Conservation (phyloP, 1,284 basidiomycete genomes). For the Cryptococcus maquisensis region DNA sequence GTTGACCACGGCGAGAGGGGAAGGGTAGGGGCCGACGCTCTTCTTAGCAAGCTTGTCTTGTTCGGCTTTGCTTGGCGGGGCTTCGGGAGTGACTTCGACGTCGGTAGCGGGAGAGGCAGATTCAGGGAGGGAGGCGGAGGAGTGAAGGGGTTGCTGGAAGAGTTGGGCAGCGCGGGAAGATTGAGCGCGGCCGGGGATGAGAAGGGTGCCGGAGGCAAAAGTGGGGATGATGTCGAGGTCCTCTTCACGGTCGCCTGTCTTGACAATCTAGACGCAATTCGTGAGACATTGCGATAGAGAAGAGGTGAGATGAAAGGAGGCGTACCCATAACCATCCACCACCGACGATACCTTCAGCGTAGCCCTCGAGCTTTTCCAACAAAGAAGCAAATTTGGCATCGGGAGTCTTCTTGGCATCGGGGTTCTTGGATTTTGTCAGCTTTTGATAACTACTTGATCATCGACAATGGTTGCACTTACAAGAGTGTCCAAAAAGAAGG, state of each 20-base stretch:
- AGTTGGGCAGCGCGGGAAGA: slow-evolving; percentile 24
- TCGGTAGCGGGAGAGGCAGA: neutral
- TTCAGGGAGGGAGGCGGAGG: slow-evolving; percentile 1
- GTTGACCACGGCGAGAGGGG: slow-evolving; percentile 65
- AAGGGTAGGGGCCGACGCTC: slow-evolving; percentile 12
- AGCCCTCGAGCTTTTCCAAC: slow-evolving; percentile 40
- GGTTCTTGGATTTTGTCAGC: slow-evolving; percentile 19
- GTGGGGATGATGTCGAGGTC: slow-evolving; percentile 54
- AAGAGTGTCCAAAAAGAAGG: slow-evolving; percentile 83
- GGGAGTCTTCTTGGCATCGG: slow-evolving; percentile 25
- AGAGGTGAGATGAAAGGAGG: slow-evolving; percentile 38
- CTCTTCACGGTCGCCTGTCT: slow-evolving; percentile 24
- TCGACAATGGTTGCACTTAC: slow-evolving; percentile 54
- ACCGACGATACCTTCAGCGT: slow-evolving; percentile 51
- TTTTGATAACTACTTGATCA: neutral
- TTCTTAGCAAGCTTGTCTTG: slow-evolving; percentile 4
- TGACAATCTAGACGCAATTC: slow-evolving; percentile 28
- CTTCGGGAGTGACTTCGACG: neutral
- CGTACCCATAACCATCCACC: slow-evolving; percentile 72
- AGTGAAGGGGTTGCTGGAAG: slow-evolving; percentile 18
- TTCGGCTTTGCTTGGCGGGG: neutral
- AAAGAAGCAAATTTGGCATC: slow-evolving; percentile 10
- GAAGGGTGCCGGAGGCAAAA: slow-evolving; percentile 82
- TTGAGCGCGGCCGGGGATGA: slow-evolving; percentile 56
- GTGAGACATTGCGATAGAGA: neutral